phyloP scores from a whole-genome alignment of 2,329 filamentous ascomycete genomes.

The Cladosporium cucumerinum region DNA sequence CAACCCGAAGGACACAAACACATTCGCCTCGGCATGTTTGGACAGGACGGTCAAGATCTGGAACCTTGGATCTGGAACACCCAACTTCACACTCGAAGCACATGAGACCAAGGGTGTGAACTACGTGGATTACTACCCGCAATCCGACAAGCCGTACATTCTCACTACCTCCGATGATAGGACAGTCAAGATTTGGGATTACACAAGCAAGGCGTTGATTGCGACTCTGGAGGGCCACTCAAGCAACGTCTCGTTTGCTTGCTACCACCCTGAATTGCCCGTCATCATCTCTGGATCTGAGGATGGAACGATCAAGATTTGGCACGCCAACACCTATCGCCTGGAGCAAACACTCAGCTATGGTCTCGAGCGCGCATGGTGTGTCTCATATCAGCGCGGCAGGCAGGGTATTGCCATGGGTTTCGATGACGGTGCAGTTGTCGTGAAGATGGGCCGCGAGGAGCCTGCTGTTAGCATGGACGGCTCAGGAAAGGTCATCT shows the following conservation, averaged over 20 bases:
- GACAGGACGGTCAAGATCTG: slow-evolving; percentile 98
- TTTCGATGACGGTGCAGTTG: slow-evolving; percentile 96
- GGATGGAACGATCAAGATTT: slow-evolving; percentile 95
- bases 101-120: slow-evolving; percentile 98
- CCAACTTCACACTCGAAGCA: slow-evolving; percentile 95
- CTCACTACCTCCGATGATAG: slow-evolving; percentile 95
- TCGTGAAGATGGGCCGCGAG: slow-evolving; percentile 95
- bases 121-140: slow-evolving; percentile 83
- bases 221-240: slow-evolving; percentile 95
- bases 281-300: slow-evolving; percentile 98
- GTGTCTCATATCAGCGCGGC: slow-evolving; percentile 90
- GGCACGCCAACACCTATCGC: slow-evolving; percentile 96
- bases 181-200: slow-evolving; percentile 98
- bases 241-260: slow-evolving; percentile 96
- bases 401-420: slow-evolving; percentile 93
- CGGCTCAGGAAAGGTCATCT: slow-evolving; percentile 89
- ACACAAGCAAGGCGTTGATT: slow-evolving; percentile 96
- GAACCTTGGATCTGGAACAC: slow-evolving; percentile 87
- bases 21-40: slow-evolving; percentile 72
- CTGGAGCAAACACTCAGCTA: slow-evolving; percentile 96
- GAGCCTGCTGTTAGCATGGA: slow-evolving; percentile 99
- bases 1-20: slow-evolving; percentile 86
- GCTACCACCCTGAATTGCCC: slow-evolving; percentile 94
- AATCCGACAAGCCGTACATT: slow-evolving; percentile 73
- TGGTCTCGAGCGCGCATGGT: slow-evolving; percentile 94